Evolutionary conservation across 441 rosid species (phyloP).

Genomic region (Aquilaria agallochum): DNA sequence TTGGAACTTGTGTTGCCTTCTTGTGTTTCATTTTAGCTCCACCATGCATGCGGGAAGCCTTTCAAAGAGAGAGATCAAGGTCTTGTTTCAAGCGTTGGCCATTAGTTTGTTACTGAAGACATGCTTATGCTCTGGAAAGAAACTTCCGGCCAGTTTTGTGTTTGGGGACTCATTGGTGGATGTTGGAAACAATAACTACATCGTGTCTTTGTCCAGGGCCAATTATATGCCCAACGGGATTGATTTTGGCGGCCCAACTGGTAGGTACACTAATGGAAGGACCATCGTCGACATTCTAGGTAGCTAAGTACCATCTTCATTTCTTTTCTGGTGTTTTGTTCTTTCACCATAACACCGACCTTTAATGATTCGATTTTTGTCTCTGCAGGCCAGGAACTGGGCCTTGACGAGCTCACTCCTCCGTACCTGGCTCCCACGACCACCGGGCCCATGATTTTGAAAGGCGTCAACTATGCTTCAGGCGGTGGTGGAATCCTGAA

Average conservation of each 20-base stretch:
- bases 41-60: neutral
- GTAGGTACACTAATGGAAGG: conserved; percentile 76
- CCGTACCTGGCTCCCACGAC: conserved; percentile 83
- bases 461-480: conserved; percentile 77
- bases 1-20: neutral
- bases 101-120: conserved; percentile 10
- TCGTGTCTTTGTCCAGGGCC: conserved; percentile 61
- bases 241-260: conserved; percentile 65
- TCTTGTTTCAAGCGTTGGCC: conserved; percentile 1
- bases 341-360: neutral
- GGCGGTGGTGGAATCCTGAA: conserved; percentile 80
- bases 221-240: conserved; percentile 62
- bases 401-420: conserved; percentile 39
- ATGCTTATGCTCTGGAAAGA: conserved; percentile 23
- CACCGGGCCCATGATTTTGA: conserved; percentile 35
- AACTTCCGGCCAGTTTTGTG: conserved; percentile 50
- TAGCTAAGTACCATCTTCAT: conserved; percentile 6
- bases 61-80: conserved; percentile 1
- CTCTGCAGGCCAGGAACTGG: conserved; percentile 52
- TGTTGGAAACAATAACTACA: conserved; percentile 74
- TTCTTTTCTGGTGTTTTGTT: neutral
- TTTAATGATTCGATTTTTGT: neutral
- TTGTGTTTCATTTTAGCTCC: neutral
- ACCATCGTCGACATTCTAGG: conserved; percentile 68
- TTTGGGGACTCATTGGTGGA: conserved; percentile 81